These are phyloP conservation scores for Agrostemma githago DNA, from an alignment of 148 eudicot species.

Conservation along the genomic window DNA sequence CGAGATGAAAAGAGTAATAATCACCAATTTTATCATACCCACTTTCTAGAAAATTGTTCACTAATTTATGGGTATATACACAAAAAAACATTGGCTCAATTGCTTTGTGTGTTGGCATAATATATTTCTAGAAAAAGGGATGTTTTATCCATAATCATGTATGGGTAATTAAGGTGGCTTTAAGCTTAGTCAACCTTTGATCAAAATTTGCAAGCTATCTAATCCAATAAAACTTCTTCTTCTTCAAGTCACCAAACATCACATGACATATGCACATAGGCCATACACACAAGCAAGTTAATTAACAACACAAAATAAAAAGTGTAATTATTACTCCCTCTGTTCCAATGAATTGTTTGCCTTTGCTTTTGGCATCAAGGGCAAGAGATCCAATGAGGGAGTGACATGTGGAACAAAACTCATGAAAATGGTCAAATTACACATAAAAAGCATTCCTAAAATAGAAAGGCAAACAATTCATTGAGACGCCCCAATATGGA, in stretches of 20 bases:
- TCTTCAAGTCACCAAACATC: constrained; percentile 10
- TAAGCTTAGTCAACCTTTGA: constrained; percentile 16
- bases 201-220: background rate
- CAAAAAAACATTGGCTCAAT: background rate
- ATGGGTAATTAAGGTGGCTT: background rate
- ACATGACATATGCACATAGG: constrained; percentile 19
- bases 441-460: too few species aligned
- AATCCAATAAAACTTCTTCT: background rate
- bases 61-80: background rate
- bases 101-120: background rate
- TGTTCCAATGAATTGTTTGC: too few species aligned
- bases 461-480: too few species aligned
- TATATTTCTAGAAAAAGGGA: constrained; percentile 15
- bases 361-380: too few species aligned
- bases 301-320: background rate
- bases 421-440: too few species aligned
- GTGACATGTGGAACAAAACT: too few species aligned
- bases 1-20: too few species aligned
- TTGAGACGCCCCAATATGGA: too few species aligned
- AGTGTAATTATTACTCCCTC: too few species aligned
- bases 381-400: too few species aligned
- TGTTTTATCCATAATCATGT: too few species aligned
- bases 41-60: background rate
- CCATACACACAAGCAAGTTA: background rate
- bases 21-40: too few species aligned